Base-by-base conservation (phyloP, 176 grass and related monocot species). In the Rhynchospora tenuis region DNA sequence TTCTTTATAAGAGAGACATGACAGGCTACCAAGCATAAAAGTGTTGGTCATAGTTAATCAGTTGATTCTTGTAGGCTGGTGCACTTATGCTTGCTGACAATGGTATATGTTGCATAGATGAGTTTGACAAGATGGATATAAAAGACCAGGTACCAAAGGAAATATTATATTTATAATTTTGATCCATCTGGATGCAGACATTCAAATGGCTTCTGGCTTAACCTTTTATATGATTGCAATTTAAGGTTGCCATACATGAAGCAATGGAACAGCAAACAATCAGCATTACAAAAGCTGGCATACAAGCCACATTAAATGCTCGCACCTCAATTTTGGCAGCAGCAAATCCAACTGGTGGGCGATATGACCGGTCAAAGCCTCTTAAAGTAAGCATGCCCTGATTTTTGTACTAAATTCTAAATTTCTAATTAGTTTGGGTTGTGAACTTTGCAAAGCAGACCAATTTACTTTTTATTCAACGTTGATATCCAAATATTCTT, bases 221-320 rank as follows among this genome's bases (percentile, higher is more conserved):
- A 59, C 4, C 56, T 63, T 8, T 46, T 63, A 63, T 17, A 81
- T 80, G 14, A 51, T 68, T 84, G 27, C 13, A 89, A 43, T 78
- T 86, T 10, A 89, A 95, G 96, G 96, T 99, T 3, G 96, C 96
- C 82, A 99, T 99, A 93, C 93, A 99, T 54, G 96, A 99, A 95
- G 96, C 96, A 88, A 99, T 99, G 96, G 96, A 95, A 80, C 96
- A 99, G 65, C 96, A 99, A 89, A 99, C 96, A 26, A 99, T 99
- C 64, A 99, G 96, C 83, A 99, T 99, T 86, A 99, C 96, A 68
- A 99, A 99, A 93, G 96, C 96, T 79, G 91, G 96, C 46, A 99
- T 99, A 90, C 96, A 99, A 84, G 96, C 96, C 73, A 95, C 93
- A 78, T 79, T 95, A 75, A 95, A 99, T 93, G 96, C 96, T 6